A percentile compares a stretch with the other conserved stretches of the same genome.
These are phyloP conservation scores for Magnusiomyces suaveolens DNA, from an alignment of 1,139 yeast species.

Conservation along the genomic window DNA sequence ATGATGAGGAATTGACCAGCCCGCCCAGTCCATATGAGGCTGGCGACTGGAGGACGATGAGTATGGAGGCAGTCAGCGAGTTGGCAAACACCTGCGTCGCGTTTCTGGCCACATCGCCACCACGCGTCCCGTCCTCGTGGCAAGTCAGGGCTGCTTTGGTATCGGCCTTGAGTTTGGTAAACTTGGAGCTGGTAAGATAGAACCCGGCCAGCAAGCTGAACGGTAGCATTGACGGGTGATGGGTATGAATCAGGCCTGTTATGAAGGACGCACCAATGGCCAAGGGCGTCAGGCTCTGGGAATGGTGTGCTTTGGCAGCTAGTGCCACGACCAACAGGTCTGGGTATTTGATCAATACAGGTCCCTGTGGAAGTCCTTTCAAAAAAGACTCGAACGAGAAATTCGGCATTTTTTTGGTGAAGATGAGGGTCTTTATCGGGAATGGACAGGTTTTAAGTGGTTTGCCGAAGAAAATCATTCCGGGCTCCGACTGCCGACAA, in stretches of 20 bases:
- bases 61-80: constrained; percentile 13
- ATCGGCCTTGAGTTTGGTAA: constrained; percentile 35
- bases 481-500: too few species aligned
- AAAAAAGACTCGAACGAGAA: not conserved
- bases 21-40: not conserved
- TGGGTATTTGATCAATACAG: not conserved
- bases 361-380: not conserved
- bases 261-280: constrained; percentile 36
- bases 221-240: constrained; percentile 33
- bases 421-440: too few species aligned
- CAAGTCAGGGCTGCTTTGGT: constrained; percentile 27
- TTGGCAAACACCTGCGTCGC: constrained; percentile 39
- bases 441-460: too few species aligned
- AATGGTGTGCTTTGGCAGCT: constrained; percentile 27
- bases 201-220: constrained; percentile 33
- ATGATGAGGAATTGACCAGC: constrained; percentile 4
- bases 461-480: too few species aligned
- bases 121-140: constrained; percentile 10
- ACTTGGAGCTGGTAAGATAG: constrained; percentile 35
- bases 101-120: constrained; percentile 26
- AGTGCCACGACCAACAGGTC: constrained; percentile 16
- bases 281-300: constrained; percentile 32
- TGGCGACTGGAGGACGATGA: constrained; percentile 16
- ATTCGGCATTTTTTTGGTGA: too few species aligned
- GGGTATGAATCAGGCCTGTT: constrained; percentile 36